These are phyloP conservation scores for Entoloma clypeatum DNA, from an alignment of 1,284 basidiomycete genomes.

Conservation along the genomic window DNA sequence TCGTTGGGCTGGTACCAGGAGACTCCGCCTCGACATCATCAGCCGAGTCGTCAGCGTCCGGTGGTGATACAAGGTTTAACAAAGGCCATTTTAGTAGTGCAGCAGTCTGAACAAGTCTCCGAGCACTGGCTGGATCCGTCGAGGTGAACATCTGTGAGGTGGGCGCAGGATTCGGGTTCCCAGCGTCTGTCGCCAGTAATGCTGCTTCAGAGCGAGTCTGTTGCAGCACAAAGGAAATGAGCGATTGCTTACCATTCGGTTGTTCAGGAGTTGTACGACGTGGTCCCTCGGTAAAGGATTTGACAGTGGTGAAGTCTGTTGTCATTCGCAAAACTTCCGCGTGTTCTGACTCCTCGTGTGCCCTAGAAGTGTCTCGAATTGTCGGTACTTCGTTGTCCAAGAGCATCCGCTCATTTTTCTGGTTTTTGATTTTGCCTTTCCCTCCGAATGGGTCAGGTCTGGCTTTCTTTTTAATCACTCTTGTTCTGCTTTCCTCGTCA, in stretches of 20 bases:
- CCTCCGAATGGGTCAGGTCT: slow-evolving; percentile 53
- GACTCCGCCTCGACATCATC: slow-evolving; percentile 22
- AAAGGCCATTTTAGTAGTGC: slow-evolving; percentile 37
- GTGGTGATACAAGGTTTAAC: slow-evolving; percentile 52
- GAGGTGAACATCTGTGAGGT: slow-evolving; percentile 8
- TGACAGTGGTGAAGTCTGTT: no score
- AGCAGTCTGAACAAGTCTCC: slow-evolving; percentile 14
- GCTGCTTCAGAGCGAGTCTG: no score
- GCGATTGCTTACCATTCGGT: not conserved
- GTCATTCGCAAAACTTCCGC: no score
- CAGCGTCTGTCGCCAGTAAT: no score
- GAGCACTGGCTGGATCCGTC: slow-evolving; percentile 5
- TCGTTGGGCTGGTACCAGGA: slow-evolving; percentile 33
- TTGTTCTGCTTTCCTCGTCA: slow-evolving; percentile 55
- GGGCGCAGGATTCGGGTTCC: no score
- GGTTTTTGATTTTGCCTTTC: slow-evolving; percentile 32
- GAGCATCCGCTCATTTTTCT: slow-evolving; percentile 17
- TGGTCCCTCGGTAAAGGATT: no score
- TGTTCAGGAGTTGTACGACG: not conserved
- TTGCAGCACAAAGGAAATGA: not conserved
- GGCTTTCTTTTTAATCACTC: slow-evolving; percentile 53
- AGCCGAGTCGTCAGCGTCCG: slow-evolving; percentile 31
- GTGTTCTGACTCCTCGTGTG: slow-evolving; percentile 6
- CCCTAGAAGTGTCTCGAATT: not conserved
- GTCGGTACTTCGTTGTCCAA: not conserved